Evolutionary conservation across 768 basidiomycete species (phyloP).

Genomic region (Rhodotorula sphaerocarpa): DNA sequence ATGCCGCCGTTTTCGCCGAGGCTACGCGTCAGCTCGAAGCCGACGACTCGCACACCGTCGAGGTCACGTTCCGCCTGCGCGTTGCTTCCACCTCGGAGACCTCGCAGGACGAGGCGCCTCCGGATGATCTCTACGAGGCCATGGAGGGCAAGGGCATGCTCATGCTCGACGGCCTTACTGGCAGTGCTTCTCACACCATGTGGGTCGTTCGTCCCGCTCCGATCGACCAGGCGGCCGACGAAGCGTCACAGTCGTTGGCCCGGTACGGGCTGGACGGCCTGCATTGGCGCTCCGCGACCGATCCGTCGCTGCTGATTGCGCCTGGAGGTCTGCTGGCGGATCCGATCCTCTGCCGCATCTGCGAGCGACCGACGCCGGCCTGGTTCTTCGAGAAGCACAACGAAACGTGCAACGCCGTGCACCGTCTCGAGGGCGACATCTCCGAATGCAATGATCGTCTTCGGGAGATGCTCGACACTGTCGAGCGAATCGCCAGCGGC

Average conservation of each 20-base stretch:
- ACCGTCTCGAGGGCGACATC: slow-evolving; percentile 92
- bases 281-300: slow-evolving; percentile 34
- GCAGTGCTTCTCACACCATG: slow-evolving; percentile 88
- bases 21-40: slow-evolving; percentile 75
- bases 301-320: slow-evolving; percentile 58
- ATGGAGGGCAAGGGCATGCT: slow-evolving; percentile 99
- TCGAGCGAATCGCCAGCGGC: slow-evolving; percentile 58
- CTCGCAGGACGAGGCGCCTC: slow-evolving; percentile 34
- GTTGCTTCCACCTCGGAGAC: slow-evolving; percentile 44
- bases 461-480: slow-evolving; percentile 72
- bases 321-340: slow-evolving; percentile 64
- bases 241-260: slow-evolving; percentile 12
- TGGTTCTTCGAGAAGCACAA: slow-evolving; percentile 99
- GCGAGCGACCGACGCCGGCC: slow-evolving; percentile 89
- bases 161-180: slow-evolving; percentile 84
- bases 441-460: slow-evolving; percentile 87
- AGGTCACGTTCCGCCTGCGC: slow-evolving; percentile 78
- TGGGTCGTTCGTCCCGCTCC: slow-evolving; percentile 39
- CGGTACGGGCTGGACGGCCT: slow-evolving; percentile 29
- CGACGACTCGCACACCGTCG: slow-evolving; percentile 89
- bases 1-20: slow-evolving; percentile 73
- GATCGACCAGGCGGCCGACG: slow-evolving; percentile 15
- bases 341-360: slow-evolving; percentile 89
- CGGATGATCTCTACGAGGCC: slow-evolving; percentile 52
- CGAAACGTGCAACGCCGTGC: slow-evolving; percentile 94